Evolutionary conservation across 2,329 filamentous ascomycete genomes (phyloP).

Genomic region (Coniochaeta prunicola): DNA sequence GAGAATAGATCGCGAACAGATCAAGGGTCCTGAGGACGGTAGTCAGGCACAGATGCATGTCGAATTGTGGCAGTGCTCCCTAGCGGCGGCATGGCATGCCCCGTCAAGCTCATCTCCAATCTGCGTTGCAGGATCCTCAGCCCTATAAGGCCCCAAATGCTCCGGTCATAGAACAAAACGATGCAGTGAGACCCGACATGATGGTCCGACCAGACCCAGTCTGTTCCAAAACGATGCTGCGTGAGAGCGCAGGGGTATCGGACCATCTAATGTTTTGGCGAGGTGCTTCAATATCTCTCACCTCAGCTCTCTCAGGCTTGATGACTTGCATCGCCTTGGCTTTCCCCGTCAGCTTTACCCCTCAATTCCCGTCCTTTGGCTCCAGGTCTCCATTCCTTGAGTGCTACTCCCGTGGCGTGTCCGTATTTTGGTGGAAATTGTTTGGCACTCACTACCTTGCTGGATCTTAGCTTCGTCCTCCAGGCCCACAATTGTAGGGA

Average conservation of each 20-base stretch:
- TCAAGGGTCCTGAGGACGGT: constrained; percentile 1
- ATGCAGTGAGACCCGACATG: background rate
- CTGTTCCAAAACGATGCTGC: background rate
- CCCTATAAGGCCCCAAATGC: constrained; percentile 6
- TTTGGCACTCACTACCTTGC: background rate
- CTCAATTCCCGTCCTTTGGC: background rate
- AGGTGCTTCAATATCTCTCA: background rate
- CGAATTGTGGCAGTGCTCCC: constrained; percentile 19
- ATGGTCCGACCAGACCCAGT: background rate
- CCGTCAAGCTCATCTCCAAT: background rate
- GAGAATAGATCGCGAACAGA: background rate
- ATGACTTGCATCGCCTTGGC: background rate
- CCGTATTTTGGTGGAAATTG: background rate
- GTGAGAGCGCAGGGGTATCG: background rate
- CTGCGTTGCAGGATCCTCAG: constrained; percentile 5
- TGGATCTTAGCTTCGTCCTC: background rate
- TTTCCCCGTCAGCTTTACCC: background rate
- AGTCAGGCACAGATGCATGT: constrained; percentile 13
- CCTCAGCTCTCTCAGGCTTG: background rate
- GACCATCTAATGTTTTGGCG: background rate
- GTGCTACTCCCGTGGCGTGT: background rate
- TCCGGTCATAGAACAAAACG: background rate
- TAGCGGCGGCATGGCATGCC: constrained; percentile 9
- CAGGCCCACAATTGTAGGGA: background rate
- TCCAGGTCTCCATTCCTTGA: background rate